Evolutionary conservation across 345 rosid species (phyloP), one percentile per base, ranked within the genome.

Genomic region (Citropsis articulata): DNA sequence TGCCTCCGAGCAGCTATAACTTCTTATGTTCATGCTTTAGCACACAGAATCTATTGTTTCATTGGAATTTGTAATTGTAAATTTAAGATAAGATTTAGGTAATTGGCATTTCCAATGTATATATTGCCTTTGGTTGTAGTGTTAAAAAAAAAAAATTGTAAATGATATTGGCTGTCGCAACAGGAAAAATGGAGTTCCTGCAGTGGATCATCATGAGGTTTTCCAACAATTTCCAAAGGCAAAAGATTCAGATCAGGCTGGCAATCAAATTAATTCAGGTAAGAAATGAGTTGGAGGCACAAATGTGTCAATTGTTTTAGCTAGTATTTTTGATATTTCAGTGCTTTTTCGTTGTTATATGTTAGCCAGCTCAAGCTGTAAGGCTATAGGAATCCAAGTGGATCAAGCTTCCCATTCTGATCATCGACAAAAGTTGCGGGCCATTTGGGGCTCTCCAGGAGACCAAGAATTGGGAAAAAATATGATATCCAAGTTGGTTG

Each of bases 321-420:
- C 48, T 50, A 4, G 64, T 21, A 64, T 78, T 61, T 28, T 60
- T 79, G 33, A 75, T 71, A 10, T 75, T 1, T 56, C 22, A 48
- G 6, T 71, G 33, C 40, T 73, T 42, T 36, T 75, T 61, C 16
- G 56, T 42, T 81, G 59, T 78, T 62, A 50, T 75, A 70, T 63
- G 70, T 67, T 81, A 84, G 90, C 75, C 80, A 80, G 78, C 85
- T 81, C 87, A 81, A 87, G 91, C 25, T 86, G 81, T 72, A 86
- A 81, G 85, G 83, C 86, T 60, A 79, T 83, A 64, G 97, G 97
- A 86, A 87, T 95, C 81, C 98, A 93, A 77, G 86, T 92, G 5
- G 92, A 87, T 77, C 75, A 76, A 50, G 64, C 72, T 55, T 78
- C 76, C 72, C 77, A 72, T 72, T 55, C 57, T 73, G 81, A 79